Evolutionary conservation across 2,329 filamentous ascomycete species (phyloP).

Genomic region (Phyllosticta citribraziliensis): DNA sequence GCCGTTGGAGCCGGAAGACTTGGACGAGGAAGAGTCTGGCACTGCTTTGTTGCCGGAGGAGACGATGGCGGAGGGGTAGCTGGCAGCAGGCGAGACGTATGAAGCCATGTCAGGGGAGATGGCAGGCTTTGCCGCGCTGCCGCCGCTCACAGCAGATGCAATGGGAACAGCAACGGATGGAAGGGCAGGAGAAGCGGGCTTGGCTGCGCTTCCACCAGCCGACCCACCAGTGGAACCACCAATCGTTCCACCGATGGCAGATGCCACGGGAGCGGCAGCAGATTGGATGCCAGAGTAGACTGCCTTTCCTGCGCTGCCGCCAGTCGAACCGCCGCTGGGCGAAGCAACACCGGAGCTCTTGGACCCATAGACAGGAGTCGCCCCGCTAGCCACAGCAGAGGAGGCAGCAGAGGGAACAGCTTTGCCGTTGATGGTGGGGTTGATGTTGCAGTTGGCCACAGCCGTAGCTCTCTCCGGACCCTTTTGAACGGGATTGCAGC

Average conservation of each 20-base stretch:
- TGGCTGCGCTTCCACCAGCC: neutral
- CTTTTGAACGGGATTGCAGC: conserved; percentile 29
- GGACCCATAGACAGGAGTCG: conserved; percentile 8
- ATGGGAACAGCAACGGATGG: neutral
- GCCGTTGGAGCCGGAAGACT: neutral
- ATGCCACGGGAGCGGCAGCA: neutral
- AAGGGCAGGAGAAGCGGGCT: neutral
- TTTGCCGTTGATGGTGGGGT: conserved; percentile 5
- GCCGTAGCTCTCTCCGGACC: conserved; percentile 23
- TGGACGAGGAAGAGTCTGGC: conserved; percentile 2
- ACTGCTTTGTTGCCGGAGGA: conserved; percentile 6
- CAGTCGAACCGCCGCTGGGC: neutral
- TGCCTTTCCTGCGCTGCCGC: neutral
- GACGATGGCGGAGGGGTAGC: neutral
- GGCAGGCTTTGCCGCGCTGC: neutral
- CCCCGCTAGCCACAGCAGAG: conserved; percentile 3
- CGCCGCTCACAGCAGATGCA: neutral
- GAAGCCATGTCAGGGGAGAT: neutral
- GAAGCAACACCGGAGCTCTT: conserved; percentile 7
- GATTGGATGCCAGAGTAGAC: neutral
- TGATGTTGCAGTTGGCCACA: neutral
- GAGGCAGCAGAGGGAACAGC: conserved; percentile 14
- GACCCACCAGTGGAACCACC: neutral
- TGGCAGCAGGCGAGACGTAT: conserved; percentile 8
- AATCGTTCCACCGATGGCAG: neutral